Evolutionary conservation across 179 eudicot genomes (phyloP).

Genomic region (Nepenthes alata): DNA sequence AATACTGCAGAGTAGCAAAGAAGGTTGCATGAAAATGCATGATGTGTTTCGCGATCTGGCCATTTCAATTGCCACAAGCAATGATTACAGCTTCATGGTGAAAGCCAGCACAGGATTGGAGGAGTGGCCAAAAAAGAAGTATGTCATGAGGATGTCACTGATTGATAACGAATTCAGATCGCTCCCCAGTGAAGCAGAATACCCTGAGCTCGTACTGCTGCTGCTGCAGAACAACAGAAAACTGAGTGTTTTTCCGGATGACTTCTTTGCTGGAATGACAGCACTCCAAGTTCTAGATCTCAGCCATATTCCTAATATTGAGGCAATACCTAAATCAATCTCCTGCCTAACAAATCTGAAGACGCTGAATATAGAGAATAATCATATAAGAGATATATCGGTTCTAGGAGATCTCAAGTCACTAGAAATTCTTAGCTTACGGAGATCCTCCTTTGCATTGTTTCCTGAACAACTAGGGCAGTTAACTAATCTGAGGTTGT

Average conservation of each 20-base stretch:
- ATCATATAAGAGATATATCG: slow-evolving; percentile 13
- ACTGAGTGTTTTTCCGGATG: slow-evolving; percentile 13
- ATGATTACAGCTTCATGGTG: slow-evolving; percentile 29
- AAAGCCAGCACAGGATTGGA: slow-evolving; percentile 18
- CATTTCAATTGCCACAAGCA: slow-evolving; percentile 22
- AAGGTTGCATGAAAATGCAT: slow-evolving; percentile 21
- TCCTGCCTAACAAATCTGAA: slow-evolving; percentile 22
- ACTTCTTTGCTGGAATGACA: slow-evolving; percentile 21
- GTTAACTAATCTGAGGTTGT: slow-evolving; percentile 17
- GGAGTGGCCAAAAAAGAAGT: slow-evolving; percentile 19
- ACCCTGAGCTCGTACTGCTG: slow-evolving; percentile 21
- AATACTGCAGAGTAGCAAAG: slow-evolving; percentile 6
- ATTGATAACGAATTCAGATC: slow-evolving; percentile 13
- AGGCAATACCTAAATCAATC: slow-evolving; percentile 11
- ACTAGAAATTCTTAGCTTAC: slow-evolving; percentile 21
- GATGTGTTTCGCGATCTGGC: slow-evolving; percentile 25
- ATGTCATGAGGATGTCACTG: slow-evolving; percentile 27
- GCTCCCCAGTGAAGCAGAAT: slow-evolving; percentile 12
- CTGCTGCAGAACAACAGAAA: slow-evolving; percentile 19
- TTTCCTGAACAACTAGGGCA: slow-evolving; percentile 20
- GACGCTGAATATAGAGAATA: slow-evolving; percentile 17
- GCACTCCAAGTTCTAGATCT: slow-evolving; percentile 24
- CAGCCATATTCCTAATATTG: slow-evolving; percentile 18
- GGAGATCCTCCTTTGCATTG: slow-evolving; percentile 11
- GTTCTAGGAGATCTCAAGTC: slow-evolving; percentile 18